phyloP scores from a whole-genome alignment of 1,139 yeast genomes.

The Yamadazyma songkhlaensis region DNA sequence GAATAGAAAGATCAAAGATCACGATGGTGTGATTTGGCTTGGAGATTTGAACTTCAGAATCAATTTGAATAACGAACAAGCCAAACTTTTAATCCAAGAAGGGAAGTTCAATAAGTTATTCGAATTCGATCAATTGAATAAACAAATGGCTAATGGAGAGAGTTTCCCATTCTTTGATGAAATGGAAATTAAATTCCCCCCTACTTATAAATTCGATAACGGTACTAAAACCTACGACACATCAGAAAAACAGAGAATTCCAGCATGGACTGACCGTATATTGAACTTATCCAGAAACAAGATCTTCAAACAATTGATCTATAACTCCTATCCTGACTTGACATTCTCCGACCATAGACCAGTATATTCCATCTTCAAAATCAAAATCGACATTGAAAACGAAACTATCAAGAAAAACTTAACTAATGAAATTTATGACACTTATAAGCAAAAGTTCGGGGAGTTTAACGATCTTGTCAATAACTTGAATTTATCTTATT shows the following conservation, averaged over 20 bases:
- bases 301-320: constrained; percentile 59
- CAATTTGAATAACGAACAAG: constrained; percentile 63
- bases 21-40: constrained; percentile 84
- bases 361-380: constrained; percentile 73
- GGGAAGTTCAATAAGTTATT: constrained; percentile 55
- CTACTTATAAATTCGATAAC: constrained; percentile 91
- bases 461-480: constrained; percentile 40
- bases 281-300: constrained; percentile 47
- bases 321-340: constrained; percentile 59
- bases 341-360: constrained; percentile 92
- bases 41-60: constrained; percentile 94
- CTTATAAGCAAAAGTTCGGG: constrained; percentile 44
- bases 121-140: constrained; percentile 71
- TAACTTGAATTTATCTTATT: constrained; percentile 27
- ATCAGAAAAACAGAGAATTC: constrained; percentile 88
- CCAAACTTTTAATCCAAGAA: constrained; percentile 51
- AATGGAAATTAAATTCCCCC: constrained; percentile 70
- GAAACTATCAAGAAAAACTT: constrained; percentile 57
- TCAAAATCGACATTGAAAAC: constrained; percentile 68
- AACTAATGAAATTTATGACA: constrained; percentile 58
- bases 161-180: constrained; percentile 70
- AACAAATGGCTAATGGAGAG: constrained; percentile 69
- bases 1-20: constrained; percentile 57
- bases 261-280: constrained; percentile 95
- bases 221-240: constrained; percentile 77